A percentile compares a stretch with the other conserved stretches of the same genome.
These are phyloP conservation scores for Aspergillus sp. DNA, from an alignment of 2,329 filamentous ascomycete species.

Conservation along the genomic window DNA sequence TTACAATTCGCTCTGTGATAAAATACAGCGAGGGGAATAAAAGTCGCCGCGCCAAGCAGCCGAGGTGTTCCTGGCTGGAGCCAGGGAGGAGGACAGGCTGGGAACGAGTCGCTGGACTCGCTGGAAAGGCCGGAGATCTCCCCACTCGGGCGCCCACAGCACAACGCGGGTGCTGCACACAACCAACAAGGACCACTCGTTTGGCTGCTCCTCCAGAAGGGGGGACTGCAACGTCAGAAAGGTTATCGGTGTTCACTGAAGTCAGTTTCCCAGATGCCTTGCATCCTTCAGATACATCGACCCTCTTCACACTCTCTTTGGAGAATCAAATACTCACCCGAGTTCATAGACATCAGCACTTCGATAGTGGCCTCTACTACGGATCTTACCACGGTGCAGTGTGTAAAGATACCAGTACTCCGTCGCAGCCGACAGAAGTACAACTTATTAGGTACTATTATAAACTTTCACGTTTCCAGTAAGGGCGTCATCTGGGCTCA, in stretches of 20 bases:
- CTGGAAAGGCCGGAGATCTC: conserved; percentile 25
- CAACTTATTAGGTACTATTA: conserved; percentile 8
- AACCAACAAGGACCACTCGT: conserved; percentile 15
- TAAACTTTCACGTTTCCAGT: conserved; percentile 22
- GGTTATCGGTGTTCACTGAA: not conserved
- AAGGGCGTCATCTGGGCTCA: conserved; percentile 21
- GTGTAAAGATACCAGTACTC: not conserved
- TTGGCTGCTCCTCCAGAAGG: conserved; percentile 7
- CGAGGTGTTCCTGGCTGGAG: conserved; percentile 27
- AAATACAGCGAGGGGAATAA: conserved; percentile 12
- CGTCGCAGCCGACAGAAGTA: not conserved
- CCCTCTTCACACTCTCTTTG: not conserved
- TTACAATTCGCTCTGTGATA: not conserved
- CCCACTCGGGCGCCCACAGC: conserved; percentile 22
- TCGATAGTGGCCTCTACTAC: not conserved
- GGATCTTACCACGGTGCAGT: not conserved
- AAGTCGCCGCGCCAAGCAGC: conserved; percentile 20
- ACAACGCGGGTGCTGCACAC: conserved; percentile 20
- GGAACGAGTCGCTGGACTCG: conserved; percentile 26
- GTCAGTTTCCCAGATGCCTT: not conserved
- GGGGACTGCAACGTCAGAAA: conserved; percentile 8
- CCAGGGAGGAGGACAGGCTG: conserved; percentile 22
- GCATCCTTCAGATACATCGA: not conserved
- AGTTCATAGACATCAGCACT: not conserved
- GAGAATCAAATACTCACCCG: too few relatives aligned